A percentile compares a stretch with the other conserved stretches of the same genome.
These are phyloP conservation scores for Sporobolomyces pararoseus DNA, from an alignment of 768 basidiomycete species.

Conservation along the genomic window DNA sequence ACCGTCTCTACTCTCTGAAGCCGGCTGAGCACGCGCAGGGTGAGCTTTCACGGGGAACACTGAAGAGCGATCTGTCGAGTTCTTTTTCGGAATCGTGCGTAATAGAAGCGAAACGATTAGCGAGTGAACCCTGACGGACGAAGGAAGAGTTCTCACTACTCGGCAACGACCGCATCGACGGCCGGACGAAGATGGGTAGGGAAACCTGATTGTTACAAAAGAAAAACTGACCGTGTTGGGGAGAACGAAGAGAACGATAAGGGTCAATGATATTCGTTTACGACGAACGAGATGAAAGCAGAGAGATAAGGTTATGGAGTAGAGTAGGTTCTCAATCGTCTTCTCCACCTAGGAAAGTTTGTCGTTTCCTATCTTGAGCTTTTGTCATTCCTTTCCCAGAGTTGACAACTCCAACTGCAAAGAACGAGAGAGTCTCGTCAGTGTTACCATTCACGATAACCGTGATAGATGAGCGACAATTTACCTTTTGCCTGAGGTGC, in stretches of 20 bases:
- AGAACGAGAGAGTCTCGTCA: constrained; percentile 43
- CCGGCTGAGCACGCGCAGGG: no score
- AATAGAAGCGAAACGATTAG: no score
- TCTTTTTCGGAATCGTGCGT: no score
- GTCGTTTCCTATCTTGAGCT: constrained; percentile 63
- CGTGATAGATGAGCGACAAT: not conserved
- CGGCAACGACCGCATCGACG: no score
- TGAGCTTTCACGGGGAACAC: no score
- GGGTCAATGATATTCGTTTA: constrained; percentile 1
- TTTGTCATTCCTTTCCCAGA: constrained; percentile 87
- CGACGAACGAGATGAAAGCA: not conserved
- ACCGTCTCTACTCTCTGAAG: no score
- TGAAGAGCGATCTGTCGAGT: no score
- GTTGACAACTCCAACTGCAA: constrained; percentile 79
- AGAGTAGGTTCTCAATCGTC: constrained; percentile 43
- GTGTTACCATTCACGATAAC: not conserved
- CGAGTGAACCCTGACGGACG: not conserved
- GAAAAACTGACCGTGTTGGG: no score
- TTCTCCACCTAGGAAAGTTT: constrained; percentile 63
- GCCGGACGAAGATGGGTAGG: not conserved
- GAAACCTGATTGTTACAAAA: not conserved
- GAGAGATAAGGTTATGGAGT: not conserved
- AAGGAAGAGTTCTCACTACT: not conserved
- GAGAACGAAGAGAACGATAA: no score
- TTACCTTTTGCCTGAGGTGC: constrained; percentile 80